Evolutionary conservation across 2,329 filamentous ascomycete species (phyloP), one percentile per base, ranked within the genome.

Genomic region (Geoglossum cookeanum): DNA sequence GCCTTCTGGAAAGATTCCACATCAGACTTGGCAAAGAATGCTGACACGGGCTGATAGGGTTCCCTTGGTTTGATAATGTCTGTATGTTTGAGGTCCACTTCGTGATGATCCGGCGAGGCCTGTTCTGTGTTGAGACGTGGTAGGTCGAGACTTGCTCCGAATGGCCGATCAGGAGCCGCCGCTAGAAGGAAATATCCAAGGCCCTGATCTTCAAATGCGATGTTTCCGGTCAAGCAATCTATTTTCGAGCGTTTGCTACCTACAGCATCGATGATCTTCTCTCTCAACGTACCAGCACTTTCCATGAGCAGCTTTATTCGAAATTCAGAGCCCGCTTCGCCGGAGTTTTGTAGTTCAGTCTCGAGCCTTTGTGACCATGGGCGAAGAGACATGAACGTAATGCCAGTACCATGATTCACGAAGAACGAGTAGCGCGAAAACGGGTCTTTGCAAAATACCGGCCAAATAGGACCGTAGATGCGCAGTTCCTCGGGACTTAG

Each of bases 181-280:
- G 75, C 78, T 42, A 80, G 68, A 49, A 83, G 65, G 32, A 83
- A 68, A 62, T 80, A 79, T 8, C 79, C 79, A 33, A 81, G 64
- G 59, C 78, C 76, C 9, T 74, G 73, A 60, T 81, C 76, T 54
- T 77, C 70, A 39, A 82, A 71, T 29, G 78, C 70, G n/a, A 80
- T 68, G 56, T 71, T 73, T 22, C 72, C 67, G 4, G 75, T 74
- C 30, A 73, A 62, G 69, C 71, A 58, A 65, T 66, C 47, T 69
- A 63, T 45, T 70, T 33, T 15, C 44, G 47, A 29, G 15, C n/a
- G 15, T 27, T 27, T 7, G 17, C 47, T 35, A 32, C 33, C 30
- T 11, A 17, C 30, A 3, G 33, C 22, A 8, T 65, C 59, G 44
- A 81, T 65, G 37, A 77, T 70, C 27, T 70, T 68, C 54, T 79